These are phyloP conservation scores for Bryoglossum gracile DNA, from an alignment of 495 filamentous ascomycete genomes.

Conservation along the genomic window DNA sequence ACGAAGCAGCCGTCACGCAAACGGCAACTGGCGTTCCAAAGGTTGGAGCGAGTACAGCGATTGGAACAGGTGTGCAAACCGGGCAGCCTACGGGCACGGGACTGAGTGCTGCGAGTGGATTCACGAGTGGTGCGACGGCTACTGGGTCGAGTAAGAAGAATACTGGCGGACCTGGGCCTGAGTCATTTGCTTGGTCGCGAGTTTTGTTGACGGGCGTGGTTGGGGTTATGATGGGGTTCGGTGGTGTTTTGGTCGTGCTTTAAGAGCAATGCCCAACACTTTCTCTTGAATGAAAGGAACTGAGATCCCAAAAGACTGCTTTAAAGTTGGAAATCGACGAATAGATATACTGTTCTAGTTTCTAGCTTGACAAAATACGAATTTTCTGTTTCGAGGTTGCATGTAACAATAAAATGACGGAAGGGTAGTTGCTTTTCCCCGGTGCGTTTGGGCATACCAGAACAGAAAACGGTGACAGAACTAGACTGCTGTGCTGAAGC, in stretches of 20 bases:
- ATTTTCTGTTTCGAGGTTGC: not conserved
- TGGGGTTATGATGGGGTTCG: slow-evolving; percentile 33
- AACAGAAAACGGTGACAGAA: too few species aligned
- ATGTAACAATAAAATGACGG: not conserved
- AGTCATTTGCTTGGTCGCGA: slow-evolving; percentile 29
- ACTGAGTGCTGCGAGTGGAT: slow-evolving; percentile 28
- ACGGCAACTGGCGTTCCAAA: slow-evolving; percentile 23
- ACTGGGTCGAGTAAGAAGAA: slow-evolving; percentile 12
- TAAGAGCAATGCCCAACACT: not conserved
- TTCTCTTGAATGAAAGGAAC: too few species aligned
- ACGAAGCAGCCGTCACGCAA: slow-evolving; percentile 31
- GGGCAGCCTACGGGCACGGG: slow-evolving; percentile 21
- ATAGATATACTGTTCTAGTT: too few species aligned
- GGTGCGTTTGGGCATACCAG: too few species aligned
- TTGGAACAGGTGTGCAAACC: slow-evolving; percentile 4
- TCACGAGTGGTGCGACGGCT: slow-evolving; percentile 28
- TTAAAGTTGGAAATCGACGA: too few species aligned
- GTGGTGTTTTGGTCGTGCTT: slow-evolving; percentile 29
- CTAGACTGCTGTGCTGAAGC: too few species aligned
- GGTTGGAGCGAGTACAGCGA: slow-evolving; percentile 4
- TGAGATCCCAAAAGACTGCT: too few species aligned
- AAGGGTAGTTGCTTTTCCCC: too few species aligned
- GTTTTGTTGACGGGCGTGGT: slow-evolving; percentile 30
- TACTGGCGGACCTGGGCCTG: slow-evolving; percentile 28
- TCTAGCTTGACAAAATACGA: too few species aligned